Evolutionary conservation across 2,329 filamentous ascomycete genomes (phyloP).

Genomic region (Penicillium sp.): DNA sequence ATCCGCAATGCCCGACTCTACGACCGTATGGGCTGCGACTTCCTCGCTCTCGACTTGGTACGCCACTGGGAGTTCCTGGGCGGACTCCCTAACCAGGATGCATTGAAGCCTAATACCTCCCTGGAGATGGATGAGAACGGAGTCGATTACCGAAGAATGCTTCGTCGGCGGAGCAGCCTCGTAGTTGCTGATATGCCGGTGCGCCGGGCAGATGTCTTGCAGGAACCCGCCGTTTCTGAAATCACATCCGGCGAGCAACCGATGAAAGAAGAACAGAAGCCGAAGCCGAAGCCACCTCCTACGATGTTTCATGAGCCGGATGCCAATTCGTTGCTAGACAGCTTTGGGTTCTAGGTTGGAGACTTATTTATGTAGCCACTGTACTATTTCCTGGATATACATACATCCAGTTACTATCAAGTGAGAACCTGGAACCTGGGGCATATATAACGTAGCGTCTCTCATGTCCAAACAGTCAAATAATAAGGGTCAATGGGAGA

Average conservation of each 20-base stretch:
- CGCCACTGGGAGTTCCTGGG: slow-evolving; percentile 53
- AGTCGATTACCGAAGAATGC: slow-evolving; percentile 65
- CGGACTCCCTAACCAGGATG: slow-evolving; percentile 19
- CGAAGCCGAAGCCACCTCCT: slow-evolving; percentile 59
- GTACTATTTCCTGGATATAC: slow-evolving; percentile 4
- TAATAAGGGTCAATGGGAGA: background rate
- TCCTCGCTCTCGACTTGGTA: slow-evolving; percentile 78
- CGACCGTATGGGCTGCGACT: slow-evolving; percentile 88
- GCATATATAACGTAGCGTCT: background rate
- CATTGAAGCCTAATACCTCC: slow-evolving; percentile 40
- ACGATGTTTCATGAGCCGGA: slow-evolving; percentile 93
- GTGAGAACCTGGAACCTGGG: background rate
- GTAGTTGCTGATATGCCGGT: slow-evolving; percentile 69
- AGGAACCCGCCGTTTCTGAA: slow-evolving; percentile 38
- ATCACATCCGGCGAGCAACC: slow-evolving; percentile 21
- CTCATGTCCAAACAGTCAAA: background rate
- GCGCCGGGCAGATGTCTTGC: slow-evolving; percentile 42
- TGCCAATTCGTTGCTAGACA: slow-evolving; percentile 81
- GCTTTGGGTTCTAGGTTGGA: slow-evolving; percentile 76
- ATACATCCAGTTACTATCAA: background rate
- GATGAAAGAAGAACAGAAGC: slow-evolving; percentile 36
- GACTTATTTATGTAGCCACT: slow-evolving; percentile 6
- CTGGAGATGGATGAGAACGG: slow-evolving; percentile 30
- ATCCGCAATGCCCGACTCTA: slow-evolving; percentile 81
- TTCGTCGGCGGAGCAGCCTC: slow-evolving; percentile 71